Conservation (phyloP, 805 yeast genomes). For the Cyberlindnera amylophila region DNA sequence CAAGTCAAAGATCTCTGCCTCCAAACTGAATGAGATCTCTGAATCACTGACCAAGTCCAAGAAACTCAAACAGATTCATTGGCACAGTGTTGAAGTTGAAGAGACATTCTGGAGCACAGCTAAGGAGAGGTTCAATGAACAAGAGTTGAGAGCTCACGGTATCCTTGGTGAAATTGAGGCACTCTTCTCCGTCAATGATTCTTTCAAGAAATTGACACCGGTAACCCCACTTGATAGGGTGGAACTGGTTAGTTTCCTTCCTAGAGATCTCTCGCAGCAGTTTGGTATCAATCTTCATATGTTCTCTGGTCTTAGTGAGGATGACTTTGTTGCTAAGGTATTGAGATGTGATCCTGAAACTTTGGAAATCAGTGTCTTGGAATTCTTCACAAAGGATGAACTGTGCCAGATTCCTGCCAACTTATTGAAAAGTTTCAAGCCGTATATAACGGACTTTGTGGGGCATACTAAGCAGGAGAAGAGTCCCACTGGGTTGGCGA, state of each 20-base stretch:
- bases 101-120: conserved; percentile 82
- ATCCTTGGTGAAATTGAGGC: conserved; percentile 79
- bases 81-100: conserved; percentile 81
- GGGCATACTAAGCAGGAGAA: conserved; percentile 49
- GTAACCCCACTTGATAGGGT: conserved; percentile 11
- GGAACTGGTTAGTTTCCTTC: conserved; percentile 55
- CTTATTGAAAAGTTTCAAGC: conserved; percentile 67
- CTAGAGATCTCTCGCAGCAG: conserved; percentile 88
- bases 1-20: conserved; percentile 1
- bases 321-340: conserved; percentile 64
- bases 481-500: conserved; percentile 70
- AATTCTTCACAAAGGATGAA: conserved; percentile 74
- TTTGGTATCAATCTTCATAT: conserved; percentile 90
- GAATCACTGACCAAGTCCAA: conserved; percentile 30
- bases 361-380: conserved; percentile 67
- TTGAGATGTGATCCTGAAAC: conserved; percentile 74
- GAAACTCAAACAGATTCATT: conserved; percentile 90
- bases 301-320: conserved; percentile 59
- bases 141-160: conserved; percentile 69
- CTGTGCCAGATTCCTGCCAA: conserved; percentile 72
- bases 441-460: conserved; percentile 68
- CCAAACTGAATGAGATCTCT: conserved; percentile 9
- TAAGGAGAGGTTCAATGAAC: conserved; percentile 51
- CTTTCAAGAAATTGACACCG: conserved; percentile 33
- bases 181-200: conserved; percentile 81